Evolutionary conservation across 202 grass and related monocot genomes (phyloP), one percentile per base, ranked within the genome.

Genomic region (Musa balbisiana): DNA sequence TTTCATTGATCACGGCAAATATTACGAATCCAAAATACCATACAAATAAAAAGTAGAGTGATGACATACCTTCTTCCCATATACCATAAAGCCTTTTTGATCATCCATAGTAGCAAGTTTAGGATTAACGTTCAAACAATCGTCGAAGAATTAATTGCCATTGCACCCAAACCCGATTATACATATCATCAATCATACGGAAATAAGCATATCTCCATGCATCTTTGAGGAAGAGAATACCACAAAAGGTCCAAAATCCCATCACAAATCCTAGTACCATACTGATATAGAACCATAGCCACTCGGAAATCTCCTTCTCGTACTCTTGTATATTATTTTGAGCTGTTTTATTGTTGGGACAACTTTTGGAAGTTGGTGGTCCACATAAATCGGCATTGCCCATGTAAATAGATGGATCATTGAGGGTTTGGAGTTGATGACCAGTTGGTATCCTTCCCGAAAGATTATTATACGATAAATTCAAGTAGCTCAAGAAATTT

Each of bases 401-500:
- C 0, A 29, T 3, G 3, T 83, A 89, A 1, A 70, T 59, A 0
- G 66, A 78, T 17, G 49, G 53, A 2, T 21, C 24, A 5, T 16
- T 11, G 14, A 87, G 4, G 0, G 76, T 91, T 49, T 85, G 53
- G 66, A 85, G 67, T 33, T 91, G 85, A 51, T 65, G 9, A 1
- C 85, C 68, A 0, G 2, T 22, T 76, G 82, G 88, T 8, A 91
- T 77, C 49, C 6, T 68, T 58, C 85, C 88, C 1, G 68, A 64
- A 1, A 88, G 51, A 74, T 86, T 83, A 13, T 89, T 89, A 3
- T 78, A 80, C 0, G 87, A 89, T 1, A 89, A 19, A 19, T 86
- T 80, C 6, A 89, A 1, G 0, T 20, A 65, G 8, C 69, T 69
- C 49, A 89, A 50, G 21, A 9, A 89, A 11, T 80, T 78, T 11